phyloP scores from a whole-genome alignment of 2,329 filamentous ascomycete genomes.

The Colletotrichum truncatum region DNA sequence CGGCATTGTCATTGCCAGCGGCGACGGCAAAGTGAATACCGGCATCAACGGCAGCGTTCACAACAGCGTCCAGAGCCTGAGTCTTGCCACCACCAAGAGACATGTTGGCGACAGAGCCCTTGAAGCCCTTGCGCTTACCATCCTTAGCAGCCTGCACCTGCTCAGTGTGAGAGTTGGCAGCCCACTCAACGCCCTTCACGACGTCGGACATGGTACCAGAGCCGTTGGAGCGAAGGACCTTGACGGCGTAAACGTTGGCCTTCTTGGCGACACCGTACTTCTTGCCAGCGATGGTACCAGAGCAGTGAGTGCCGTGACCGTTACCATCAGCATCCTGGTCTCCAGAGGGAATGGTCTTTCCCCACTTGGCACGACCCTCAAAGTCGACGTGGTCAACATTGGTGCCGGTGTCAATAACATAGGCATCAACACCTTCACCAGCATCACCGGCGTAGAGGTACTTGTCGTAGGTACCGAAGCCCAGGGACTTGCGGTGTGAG shows the following conservation, averaged over 20 bases:
- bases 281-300: slow-evolving; percentile 95
- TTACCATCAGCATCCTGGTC: slow-evolving; percentile 95
- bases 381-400: slow-evolving; percentile 96
- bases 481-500: slow-evolving; percentile 88
- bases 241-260: slow-evolving; percentile 95
- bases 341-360: slow-evolving; percentile 89
- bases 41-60: slow-evolving; percentile 90
- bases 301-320: slow-evolving; percentile 99
- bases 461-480: slow-evolving; percentile 96
- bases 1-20: slow-evolving; percentile 97
- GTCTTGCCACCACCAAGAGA: slow-evolving; percentile 98
- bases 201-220: slow-evolving; percentile 99
- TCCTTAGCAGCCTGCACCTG: slow-evolving; percentile 82
- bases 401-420: slow-evolving; percentile 98
- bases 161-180: slow-evolving; percentile 80
- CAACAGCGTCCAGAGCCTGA: slow-evolving; percentile 85
- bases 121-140: slow-evolving; percentile 95
- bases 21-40: slow-evolving; percentile 98
- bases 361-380: slow-evolving; percentile 94
- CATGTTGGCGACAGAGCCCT: slow-evolving; percentile 99
- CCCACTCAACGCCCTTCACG: slow-evolving; percentile 97
- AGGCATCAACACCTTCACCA: slow-evolving; percentile 98
- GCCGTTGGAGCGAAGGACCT: slow-evolving; percentile 96
- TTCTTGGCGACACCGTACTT: slow-evolving; percentile 99
- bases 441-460: slow-evolving; percentile 91